A percentile compares a stretch with the other conserved stretches of the same genome.
These are phyloP conservation scores for Ascochyta lentis DNA, from an alignment of 2,329 filamentous ascomycete genomes.

Conservation along the genomic window DNA sequence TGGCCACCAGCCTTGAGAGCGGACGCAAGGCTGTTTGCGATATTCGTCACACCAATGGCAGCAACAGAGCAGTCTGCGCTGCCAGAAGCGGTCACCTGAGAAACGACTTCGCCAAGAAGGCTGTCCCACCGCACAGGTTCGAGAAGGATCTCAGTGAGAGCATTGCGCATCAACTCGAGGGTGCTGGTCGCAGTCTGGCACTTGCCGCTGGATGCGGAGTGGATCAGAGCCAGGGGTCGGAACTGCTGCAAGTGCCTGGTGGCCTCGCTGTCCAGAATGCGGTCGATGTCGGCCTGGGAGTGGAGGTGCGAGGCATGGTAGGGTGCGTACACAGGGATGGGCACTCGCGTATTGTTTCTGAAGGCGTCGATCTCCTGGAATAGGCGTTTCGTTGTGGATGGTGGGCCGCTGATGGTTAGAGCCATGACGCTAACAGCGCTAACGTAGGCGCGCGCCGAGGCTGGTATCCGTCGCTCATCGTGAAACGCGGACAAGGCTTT, in stretches of 20 bases:
- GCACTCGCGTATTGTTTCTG: constrained; percentile 58
- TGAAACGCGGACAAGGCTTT: constrained; percentile 65
- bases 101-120: constrained; percentile 56
- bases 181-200: constrained; percentile 55
- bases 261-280: constrained; percentile 55
- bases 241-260: constrained; percentile 51
- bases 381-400: constrained; percentile 59
- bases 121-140: constrained; percentile 58
- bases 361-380: constrained; percentile 58
- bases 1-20: constrained; percentile 60
- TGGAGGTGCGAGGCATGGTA: constrained; percentile 66
- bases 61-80: constrained; percentile 54
- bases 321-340: constrained; percentile 64
- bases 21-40: constrained; percentile 63
- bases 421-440: constrained; percentile 66
- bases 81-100: constrained; percentile 53
- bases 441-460: constrained; percentile 61
- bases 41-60: constrained; percentile 60
- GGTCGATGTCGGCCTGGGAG: constrained; percentile 57
- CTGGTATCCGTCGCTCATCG: constrained; percentile 58
- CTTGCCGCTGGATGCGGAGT: constrained; percentile 57
- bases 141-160: constrained; percentile 55
- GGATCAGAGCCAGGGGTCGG: constrained; percentile 53
- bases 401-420: constrained; percentile 66
- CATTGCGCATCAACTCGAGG: constrained; percentile 53